phyloP scores from a whole-genome alignment of 768 basidiomycete genomes.

The Russula virescens region DNA sequence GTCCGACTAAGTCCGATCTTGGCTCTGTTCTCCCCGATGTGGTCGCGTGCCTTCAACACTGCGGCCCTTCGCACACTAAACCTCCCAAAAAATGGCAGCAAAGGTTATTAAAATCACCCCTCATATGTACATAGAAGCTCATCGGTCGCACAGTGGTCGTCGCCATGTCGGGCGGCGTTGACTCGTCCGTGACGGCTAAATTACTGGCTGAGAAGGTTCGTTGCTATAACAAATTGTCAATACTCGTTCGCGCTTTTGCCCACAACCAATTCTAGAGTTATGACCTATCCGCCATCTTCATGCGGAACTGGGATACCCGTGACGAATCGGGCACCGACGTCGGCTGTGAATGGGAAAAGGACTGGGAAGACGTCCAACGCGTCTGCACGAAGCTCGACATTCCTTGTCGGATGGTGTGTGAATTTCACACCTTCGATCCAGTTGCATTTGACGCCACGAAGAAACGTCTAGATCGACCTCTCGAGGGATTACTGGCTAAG shows the following conservation, averaged over 20 bases:
- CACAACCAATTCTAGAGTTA: conserved; percentile 48
- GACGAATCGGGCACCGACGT: conserved; percentile 73
- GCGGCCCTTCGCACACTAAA: conserved; percentile 9
- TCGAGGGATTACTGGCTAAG: conserved; percentile 85
- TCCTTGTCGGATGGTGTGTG: conserved; percentile 63
- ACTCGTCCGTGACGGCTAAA: conserved; percentile 84
- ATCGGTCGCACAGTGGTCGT: conserved; percentile 56
- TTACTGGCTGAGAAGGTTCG: conserved; percentile 62
- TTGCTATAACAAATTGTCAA: not conserved
- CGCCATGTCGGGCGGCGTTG: conserved; percentile 94
- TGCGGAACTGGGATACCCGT: conserved; percentile 93
- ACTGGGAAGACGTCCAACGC: conserved; percentile 84
- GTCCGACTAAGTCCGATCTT: conserved; percentile 15
- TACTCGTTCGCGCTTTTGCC: not conserved
- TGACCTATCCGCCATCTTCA: conserved; percentile 83
- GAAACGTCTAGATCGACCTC: conserved; percentile 63
- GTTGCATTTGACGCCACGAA: conserved; percentile 1
- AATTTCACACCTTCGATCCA: not conserved
- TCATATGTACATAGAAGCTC: not conserved
- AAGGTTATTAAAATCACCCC: conserved; percentile 23
- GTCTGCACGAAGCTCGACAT: conserved; percentile 72
- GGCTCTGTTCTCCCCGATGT: conserved; percentile 2
- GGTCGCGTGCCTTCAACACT: conserved; percentile 2
- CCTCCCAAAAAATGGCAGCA: conserved; percentile 28
- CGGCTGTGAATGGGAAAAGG: conserved; percentile 95